Evolutionary conservation across 1,284 basidiomycete species (phyloP), one percentile per base, ranked within the genome.

Genomic region (Cutaneotrichosporon cyanovorans): DNA sequence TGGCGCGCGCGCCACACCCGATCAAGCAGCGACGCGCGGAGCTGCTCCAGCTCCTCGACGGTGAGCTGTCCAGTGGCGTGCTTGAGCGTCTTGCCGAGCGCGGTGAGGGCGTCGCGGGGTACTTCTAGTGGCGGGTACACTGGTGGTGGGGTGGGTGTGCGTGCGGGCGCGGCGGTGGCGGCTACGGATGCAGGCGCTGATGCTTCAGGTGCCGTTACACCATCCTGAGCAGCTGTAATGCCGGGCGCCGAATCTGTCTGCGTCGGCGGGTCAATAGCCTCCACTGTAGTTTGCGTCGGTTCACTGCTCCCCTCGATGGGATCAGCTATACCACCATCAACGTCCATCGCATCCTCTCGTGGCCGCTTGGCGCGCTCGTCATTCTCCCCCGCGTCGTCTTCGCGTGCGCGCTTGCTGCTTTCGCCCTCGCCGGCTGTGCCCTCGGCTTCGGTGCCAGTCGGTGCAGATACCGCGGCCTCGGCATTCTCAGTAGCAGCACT

Each of bases 1-100:
- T 74, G 71, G 15, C 91, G 76, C 55, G 81, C 80, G 16, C 80
- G 75, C 90, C 92, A 97, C 16, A 97, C 77, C 28, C 76, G 75
- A 42, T 83, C 81, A 37, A 91, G 80, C 56, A 82, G 85, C 1
- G 80, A 81, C 5, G 93, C 91, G 4, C 95, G 81, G 6, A 97
- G 76, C 65, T 96, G 90, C 63, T 97, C 92, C 3, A 98, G 78
- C 66, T 96, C 83, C 62, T 98, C 93, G 37, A 97, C 77, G 20
- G 75, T 85, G 36, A 91, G 73, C 1, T 61, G 60, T 1, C 57
- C 66, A 1, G 88, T 92, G 9, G 33, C 34, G 22, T 53, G 20
- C 21, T 46, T 46, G 21, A 72, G 48, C 8, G 53, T 48, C 0
- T 40, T 18, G 4, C 35, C 32, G 2, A 73, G 61, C 1, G 10